Conservation (phyloP, 2,329 filamentous ascomycete genomes). For the Trichoderma semiorbis region DNA sequence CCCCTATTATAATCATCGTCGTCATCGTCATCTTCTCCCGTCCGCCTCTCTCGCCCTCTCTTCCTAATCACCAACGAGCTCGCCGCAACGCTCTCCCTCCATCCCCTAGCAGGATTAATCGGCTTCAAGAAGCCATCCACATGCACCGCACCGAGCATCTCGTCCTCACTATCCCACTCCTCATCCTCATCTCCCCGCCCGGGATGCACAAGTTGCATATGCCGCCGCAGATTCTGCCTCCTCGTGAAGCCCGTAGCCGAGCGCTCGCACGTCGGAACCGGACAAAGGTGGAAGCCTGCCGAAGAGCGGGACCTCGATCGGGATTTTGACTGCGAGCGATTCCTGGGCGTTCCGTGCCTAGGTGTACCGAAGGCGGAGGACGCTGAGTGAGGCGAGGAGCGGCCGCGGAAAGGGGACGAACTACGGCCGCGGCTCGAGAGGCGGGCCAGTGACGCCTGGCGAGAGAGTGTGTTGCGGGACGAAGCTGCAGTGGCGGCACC, state of each 20-base stretch:
- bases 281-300: constrained; percentile 35
- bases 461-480: constrained; percentile 32
- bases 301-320: constrained; percentile 32
- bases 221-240: constrained; percentile 36
- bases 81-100: constrained; percentile 34
- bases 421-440: constrained; percentile 23
- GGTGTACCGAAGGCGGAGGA: constrained; percentile 11
- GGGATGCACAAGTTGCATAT: constrained; percentile 39
- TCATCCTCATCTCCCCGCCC: constrained; percentile 34
- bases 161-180: constrained; percentile 45
- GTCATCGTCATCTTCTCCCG: background rate
- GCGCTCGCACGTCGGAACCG: constrained; percentile 37
- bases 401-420: constrained; percentile 22
- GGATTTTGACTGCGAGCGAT: constrained; percentile 29
- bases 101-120: constrained; percentile 47
- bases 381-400: constrained; percentile 10
- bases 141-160: constrained; percentile 61
- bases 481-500: constrained; percentile 26
- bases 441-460: constrained; percentile 29
- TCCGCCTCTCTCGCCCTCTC: constrained; percentile 5
- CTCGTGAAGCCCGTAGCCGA: constrained; percentile 36
- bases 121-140: constrained; percentile 64
- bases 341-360: background rate
- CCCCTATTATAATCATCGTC: background rate
- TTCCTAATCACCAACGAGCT: constrained; percentile 10